Conservation (phyloP, 1,284 basidiomycete species). For the Fomes fomentarius region DNA sequence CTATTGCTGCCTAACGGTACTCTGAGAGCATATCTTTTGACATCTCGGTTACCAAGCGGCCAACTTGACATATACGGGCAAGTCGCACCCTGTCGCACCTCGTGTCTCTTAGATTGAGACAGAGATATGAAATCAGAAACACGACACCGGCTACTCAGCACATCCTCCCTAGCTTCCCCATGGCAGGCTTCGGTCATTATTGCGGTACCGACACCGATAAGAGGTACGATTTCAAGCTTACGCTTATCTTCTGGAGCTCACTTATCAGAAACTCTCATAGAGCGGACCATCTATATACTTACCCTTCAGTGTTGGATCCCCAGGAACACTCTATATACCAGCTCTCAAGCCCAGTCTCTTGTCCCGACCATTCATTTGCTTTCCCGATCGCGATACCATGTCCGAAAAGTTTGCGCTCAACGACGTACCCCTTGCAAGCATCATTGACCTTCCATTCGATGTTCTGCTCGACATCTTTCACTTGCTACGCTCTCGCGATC, state of each 20-base stretch:
- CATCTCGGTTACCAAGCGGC: no score
- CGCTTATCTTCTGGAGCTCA: slow-evolving; percentile 1
- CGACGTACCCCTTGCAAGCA: background rate
- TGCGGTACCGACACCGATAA: slow-evolving; percentile 9
- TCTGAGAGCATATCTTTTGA: no score
- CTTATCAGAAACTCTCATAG: background rate
- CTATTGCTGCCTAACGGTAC: background rate
- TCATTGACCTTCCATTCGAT: slow-evolving; percentile 28
- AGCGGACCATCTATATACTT: background rate
- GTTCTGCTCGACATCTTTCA: slow-evolving; percentile 24
- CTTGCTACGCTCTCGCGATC: slow-evolving; percentile 22
- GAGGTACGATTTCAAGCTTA: slow-evolving; percentile 3
- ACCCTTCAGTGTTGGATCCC: no score
- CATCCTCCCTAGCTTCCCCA: background rate
- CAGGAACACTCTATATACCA: no score
- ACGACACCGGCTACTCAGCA: background rate
- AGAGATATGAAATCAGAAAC: no score
- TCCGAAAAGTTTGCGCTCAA: background rate
- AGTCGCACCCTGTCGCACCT: no score
- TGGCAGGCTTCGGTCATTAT: background rate
- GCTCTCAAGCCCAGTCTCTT: background rate
- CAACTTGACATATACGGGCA: no score
- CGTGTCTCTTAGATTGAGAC: no score
- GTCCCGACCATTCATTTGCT: background rate
- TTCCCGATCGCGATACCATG: background rate